Percentiles rank a stretch among this genome's conserved stretches.
phyloP scores from a whole-genome alignment of 208 protist genomes.

The Acanthamoeba royreba region DNA sequence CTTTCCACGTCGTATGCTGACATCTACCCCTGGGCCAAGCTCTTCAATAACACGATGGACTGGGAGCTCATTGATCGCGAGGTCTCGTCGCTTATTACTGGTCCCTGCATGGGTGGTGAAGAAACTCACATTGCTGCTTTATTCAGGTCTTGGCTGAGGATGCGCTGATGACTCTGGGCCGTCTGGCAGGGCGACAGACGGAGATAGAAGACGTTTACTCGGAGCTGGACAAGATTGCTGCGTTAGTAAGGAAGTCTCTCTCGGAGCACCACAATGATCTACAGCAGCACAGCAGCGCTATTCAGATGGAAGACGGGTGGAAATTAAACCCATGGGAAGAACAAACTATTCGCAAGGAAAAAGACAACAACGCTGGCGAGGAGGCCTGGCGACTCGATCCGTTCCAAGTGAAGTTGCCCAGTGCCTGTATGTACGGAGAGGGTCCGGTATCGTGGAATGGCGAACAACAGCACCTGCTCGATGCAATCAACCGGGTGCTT shows the following conservation, averaged over 20 bases:
- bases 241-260: background rate
- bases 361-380: background rate
- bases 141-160: background rate
- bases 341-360: background rate
- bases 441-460: background rate
- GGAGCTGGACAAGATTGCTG: background rate
- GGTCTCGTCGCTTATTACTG: too few relatives aligned
- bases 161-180: background rate
- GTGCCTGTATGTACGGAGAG: background rate
- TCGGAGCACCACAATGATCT: background rate
- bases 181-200: background rate
- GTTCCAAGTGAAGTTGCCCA: background rate
- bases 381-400: background rate
- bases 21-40: background rate
- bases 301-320: background rate
- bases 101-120: too few relatives aligned
- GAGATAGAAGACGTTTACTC: background rate
- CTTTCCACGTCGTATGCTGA: background rate
- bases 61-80: background rate
- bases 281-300: too few relatives aligned
- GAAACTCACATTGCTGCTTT: background rate
- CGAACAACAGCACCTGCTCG: too few relatives aligned
- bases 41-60: background rate
- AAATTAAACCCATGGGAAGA: background rate
- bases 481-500: background rate